phyloP scores from a whole-genome alignment of 257 asterid species.

The Fraxinus cuspidata region DNA sequence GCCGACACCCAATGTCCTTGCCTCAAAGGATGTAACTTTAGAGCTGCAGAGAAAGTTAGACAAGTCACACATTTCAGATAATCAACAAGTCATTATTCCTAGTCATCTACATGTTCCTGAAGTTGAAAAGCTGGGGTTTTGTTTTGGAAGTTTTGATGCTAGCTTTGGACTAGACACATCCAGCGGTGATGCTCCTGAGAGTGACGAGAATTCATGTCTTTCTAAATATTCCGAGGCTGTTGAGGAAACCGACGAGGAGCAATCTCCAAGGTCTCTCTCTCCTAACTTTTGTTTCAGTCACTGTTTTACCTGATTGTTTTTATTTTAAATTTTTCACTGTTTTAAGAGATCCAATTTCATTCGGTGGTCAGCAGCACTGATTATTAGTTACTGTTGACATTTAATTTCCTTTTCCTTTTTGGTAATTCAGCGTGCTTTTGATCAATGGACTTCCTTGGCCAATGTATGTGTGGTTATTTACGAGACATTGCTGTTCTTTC shows the following conservation, averaged over 20 bases:
- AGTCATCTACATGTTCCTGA: constrained; percentile 85
- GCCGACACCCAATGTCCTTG: constrained; percentile 33
- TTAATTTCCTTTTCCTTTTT: not conserved
- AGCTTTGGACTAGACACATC: constrained; percentile 56
- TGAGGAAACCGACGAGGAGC: constrained; percentile 64
- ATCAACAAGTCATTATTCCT: constrained; percentile 79
- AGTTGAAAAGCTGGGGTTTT: constrained; percentile 80
- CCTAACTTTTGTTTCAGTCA: not conserved
- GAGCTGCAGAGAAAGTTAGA: constrained; percentile 71
- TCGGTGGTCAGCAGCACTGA: not conserved
- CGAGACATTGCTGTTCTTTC: not conserved
- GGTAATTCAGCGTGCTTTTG: not conserved
- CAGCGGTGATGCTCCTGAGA: constrained; percentile 42
- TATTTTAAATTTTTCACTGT: too few species aligned
- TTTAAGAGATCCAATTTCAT: not conserved
- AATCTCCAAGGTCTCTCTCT: constrained; percentile 58
- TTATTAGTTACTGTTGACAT: not conserved
- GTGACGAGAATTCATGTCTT: constrained; percentile 39
- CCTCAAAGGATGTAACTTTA: constrained; percentile 51
- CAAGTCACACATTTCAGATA: constrained; percentile 57
- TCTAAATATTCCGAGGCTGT: constrained; percentile 57
- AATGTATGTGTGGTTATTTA: not conserved
- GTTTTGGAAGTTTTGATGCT: constrained; percentile 93
- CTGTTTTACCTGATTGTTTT: not conserved
- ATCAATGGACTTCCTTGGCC: not conserved